Percentiles rank a stretch among this genome's conserved stretches.
These are phyloP conservation scores for Nigrospora osmanthi DNA, from an alignment of 2,329 filamentous ascomycete genomes.

Conservation along the genomic window DNA sequence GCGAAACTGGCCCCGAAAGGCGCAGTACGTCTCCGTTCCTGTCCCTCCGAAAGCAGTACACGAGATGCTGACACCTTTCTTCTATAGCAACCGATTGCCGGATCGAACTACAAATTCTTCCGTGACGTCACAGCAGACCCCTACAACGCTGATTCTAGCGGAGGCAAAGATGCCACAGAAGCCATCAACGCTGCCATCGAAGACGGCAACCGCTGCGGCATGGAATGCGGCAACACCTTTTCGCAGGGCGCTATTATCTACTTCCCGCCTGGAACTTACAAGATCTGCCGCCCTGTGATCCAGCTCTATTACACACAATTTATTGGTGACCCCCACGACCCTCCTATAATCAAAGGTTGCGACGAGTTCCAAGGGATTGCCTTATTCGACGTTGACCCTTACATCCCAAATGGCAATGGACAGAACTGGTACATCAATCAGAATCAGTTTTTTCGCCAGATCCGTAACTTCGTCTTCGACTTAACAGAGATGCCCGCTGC, in stretches of 20 bases:
- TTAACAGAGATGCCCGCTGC: constrained; percentile 49
- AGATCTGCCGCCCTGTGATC: constrained; percentile 4
- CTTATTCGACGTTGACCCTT: constrained; percentile 6
- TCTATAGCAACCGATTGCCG: too few relatives aligned
- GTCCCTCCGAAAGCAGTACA: too few relatives aligned
- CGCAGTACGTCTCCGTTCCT: too few relatives aligned
- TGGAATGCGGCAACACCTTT: constrained; percentile 4
- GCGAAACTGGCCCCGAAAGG: too few relatives aligned
- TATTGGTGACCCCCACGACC: constrained; percentile 30
- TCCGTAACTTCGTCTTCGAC: constrained; percentile 45
- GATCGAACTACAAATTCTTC: too few relatives aligned
- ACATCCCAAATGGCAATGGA: constrained; percentile 8
- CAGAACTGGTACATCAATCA: constrained; percentile 47
- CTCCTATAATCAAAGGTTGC: constrained; percentile 53
- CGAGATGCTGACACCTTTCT: too few relatives aligned
- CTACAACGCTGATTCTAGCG: too few relatives aligned
- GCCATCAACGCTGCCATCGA: too few relatives aligned
- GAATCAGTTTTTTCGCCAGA: constrained; percentile 43
- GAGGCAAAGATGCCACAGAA: too few relatives aligned
- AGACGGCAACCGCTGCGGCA: constrained; percentile 3
- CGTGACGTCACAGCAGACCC: too few relatives aligned
- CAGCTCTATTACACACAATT: constrained; percentile 33
- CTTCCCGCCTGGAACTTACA: constrained; percentile 9
- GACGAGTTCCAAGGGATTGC: constrained; percentile 37
- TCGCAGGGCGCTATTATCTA: constrained; percentile 8